Evolutionary conservation across 148 eudicot genomes (phyloP), one percentile per base, ranked within the genome.

Genomic region (Arctostaphylos glauca): DNA sequence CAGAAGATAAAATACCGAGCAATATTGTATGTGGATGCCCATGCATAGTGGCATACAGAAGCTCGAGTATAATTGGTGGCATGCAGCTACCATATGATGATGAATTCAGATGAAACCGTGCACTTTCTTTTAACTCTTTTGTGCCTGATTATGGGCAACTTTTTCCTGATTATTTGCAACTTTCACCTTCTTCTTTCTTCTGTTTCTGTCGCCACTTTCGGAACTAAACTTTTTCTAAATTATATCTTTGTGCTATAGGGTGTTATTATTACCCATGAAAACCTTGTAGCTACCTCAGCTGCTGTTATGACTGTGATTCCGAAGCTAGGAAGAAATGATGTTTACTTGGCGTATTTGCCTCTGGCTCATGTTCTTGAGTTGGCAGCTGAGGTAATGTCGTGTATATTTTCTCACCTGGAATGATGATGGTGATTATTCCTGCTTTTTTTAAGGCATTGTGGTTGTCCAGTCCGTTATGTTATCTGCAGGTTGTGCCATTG

Each of bases 211-310:
- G 9, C 25, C 46, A 50, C 62, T 71, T 12, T 23, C 19, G 23
- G 62, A 56, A 81, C 58, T 23, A 7, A n/a, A 73, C 6, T 21
- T 18, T 73, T 3, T 16, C 6, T 2, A 25, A 13, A n/a, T 25
- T 10, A 3, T 46, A 14, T 47, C 16, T 9, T 86, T n/a, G 66
- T 66, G 55, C 55, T 85, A 54, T 66, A 96, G 99, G 99, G 99
- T 85, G 98, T 96, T 81, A 91, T 96, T 98, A 96, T 96, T 88
- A 91, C 97, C 62, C 99, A 96, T 85, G 93, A 94, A 78, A 96
- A 94, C 85, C 86, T 94, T 81, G 97, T 96, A 80, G 94, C 98
- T 21, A 96, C 93, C 74, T 91, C 98, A 54, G 99, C 99, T 81
- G 95, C 98, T 38, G 98, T 96, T 46, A 88, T 80, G 85, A 94